Conservation (phyloP, 2,329 filamentous ascomycete genomes). For the Phialophora tarda region DNA sequence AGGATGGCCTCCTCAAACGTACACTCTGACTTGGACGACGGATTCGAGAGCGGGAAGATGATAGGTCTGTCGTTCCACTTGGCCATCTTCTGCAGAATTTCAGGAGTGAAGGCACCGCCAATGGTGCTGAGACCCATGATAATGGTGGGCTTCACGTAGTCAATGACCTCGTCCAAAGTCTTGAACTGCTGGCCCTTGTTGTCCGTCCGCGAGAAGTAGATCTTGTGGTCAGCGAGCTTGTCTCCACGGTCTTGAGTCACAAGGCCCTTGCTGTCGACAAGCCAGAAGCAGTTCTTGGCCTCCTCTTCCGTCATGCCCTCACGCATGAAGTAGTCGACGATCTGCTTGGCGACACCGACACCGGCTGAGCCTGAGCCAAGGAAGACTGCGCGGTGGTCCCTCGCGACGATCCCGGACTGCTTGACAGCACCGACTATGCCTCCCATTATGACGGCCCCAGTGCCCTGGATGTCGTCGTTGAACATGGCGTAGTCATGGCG, state of each 20-base stretch:
- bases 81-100: slow-evolving; percentile 71
- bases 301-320: slow-evolving; percentile 87
- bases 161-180: slow-evolving; percentile 86
- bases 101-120: slow-evolving; percentile 90
- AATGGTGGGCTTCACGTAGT: slow-evolving; percentile 92
- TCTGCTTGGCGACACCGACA: slow-evolving; percentile 96
- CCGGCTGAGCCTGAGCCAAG: slow-evolving; percentile 94
- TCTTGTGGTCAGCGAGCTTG: slow-evolving; percentile 85
- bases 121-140: slow-evolving; percentile 94
- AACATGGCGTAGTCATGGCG: slow-evolving; percentile 90
- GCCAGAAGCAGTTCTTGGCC: slow-evolving; percentile 90
- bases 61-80: slow-evolving; percentile 77
- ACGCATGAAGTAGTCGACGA: slow-evolving; percentile 94
- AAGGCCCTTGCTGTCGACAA: slow-evolving; percentile 95
- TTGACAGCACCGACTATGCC: slow-evolving; percentile 80
- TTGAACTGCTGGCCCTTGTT: slow-evolving; percentile 71
- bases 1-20: slow-evolving; percentile 92
- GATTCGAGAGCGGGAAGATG: slow-evolving; percentile 96
- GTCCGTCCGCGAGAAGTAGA: slow-evolving; percentile 70
- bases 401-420: slow-evolving; percentile 79
- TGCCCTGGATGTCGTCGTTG: slow-evolving; percentile 98
- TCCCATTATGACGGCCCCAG: slow-evolving; percentile 89
- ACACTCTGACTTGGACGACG: slow-evolving; percentile 94
- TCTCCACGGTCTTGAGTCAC: slow-evolving; percentile 93
- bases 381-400: slow-evolving; percentile 94